Conservation (phyloP, 2,329 filamentous ascomycete species). For the Fusarium stilboides region DNA sequence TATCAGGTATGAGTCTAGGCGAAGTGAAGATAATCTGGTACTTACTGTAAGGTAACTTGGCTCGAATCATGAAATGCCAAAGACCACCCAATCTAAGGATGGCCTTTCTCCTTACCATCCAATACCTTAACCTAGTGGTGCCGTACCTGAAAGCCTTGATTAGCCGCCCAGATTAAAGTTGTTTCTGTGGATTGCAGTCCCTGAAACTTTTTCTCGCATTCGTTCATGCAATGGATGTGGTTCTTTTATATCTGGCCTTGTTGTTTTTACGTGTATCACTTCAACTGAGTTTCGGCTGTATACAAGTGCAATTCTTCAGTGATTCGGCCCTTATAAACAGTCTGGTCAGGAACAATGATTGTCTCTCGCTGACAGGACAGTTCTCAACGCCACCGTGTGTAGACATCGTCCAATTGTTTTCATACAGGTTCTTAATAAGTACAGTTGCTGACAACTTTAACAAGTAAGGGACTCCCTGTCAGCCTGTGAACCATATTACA, state of each 20-base stretch:
- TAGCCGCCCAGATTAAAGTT: background rate
- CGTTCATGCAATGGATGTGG: too few relatives aligned
- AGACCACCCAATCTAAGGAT: background rate
- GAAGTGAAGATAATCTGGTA: too few relatives aligned
- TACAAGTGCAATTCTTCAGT: background rate
- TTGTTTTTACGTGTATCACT: background rate
- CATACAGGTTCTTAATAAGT: too few relatives aligned
- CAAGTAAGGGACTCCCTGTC: background rate
- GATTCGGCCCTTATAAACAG: background rate
- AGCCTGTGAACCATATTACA: background rate
- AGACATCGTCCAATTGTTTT: too few relatives aligned
- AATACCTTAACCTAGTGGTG: background rate
- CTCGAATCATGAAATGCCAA: background rate
- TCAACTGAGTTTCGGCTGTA: background rate
- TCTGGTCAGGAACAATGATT: conserved; percentile 19
- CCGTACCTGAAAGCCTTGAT: background rate
- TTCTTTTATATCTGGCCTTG: background rate
- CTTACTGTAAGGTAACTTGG: too few relatives aligned
- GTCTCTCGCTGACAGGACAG: conserved; percentile 2
- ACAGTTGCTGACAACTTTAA: background rate
- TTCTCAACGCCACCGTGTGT: conserved; percentile 1
- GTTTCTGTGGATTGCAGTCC: background rate
- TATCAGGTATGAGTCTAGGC: background rate
- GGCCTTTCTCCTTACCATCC: too few relatives aligned
- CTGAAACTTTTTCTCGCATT: background rate